Evolutionary conservation across 2,329 filamentous ascomycete species (phyloP).

Genomic region (Zymoseptoria crescenta): DNA sequence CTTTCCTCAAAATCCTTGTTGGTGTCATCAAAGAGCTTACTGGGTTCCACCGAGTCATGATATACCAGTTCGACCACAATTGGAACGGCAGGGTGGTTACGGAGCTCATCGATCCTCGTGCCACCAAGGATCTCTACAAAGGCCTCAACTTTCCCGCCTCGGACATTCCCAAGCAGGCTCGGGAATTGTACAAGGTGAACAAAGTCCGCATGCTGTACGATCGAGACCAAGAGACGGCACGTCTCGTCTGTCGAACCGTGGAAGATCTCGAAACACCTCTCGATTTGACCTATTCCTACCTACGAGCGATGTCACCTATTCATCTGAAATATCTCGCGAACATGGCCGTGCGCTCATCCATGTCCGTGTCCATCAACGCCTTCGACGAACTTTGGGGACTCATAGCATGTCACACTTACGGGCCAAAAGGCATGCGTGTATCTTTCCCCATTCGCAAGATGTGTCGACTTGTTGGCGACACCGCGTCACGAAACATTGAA

Average conservation of each 20-base stretch:
- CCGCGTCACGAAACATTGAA: conserved; percentile 79
- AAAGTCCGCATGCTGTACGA: conserved; percentile 84
- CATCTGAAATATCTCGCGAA: conserved; percentile 80
- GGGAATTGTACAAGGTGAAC: conserved; percentile 85
- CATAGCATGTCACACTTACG: conserved; percentile 80
- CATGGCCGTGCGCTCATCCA: conserved; percentile 87
- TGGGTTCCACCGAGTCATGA: conserved; percentile 85
- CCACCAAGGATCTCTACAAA: conserved; percentile 76
- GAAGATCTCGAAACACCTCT: conserved; percentile 68
- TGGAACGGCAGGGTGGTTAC: conserved; percentile 85
- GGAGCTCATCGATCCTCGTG: conserved; percentile 71
- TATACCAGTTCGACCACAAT: conserved; percentile 77
- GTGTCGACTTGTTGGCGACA: conserved; percentile 80
- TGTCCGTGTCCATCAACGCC: conserved; percentile 88
- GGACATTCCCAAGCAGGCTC: conserved; percentile 76
- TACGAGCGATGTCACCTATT: conserved; percentile 84
- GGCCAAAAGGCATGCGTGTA: conserved; percentile 71
- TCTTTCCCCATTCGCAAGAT: conserved; percentile 88
- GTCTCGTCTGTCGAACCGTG: conserved; percentile 69
- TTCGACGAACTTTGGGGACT: conserved; percentile 82
- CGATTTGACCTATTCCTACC: conserved; percentile 76
- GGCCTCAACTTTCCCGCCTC: conserved; percentile 82
- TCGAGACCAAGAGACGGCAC: conserved; percentile 67
- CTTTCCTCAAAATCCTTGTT: conserved; percentile 71
- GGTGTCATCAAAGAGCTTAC: conserved; percentile 84